Base-by-base conservation (phyloP, 441 rosid genomes). In the Omphalea diandra region DNA sequence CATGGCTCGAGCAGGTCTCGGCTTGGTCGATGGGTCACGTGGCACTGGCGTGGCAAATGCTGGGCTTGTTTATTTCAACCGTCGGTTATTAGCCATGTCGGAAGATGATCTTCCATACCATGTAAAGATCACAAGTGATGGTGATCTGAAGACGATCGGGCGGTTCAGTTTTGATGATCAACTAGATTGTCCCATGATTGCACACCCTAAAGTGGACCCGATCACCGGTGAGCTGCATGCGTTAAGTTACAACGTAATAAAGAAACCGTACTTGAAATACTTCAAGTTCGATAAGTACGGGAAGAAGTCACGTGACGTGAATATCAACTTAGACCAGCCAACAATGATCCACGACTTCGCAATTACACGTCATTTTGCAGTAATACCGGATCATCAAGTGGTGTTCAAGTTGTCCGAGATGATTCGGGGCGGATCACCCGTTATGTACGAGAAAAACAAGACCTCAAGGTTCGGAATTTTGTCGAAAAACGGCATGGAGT, bases 41-140 rank as follows among this genome's bases (percentile, higher is more conserved):
- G 97, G 90, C 73, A 69, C 52, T 12, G 94, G 93, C 9, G 90
- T 83, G 31, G 97, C 97, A 1, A 90, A 90, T 82, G 93, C 90
- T 0, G 93, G 88, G 5, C 76, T 88, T 15, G 81, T 86, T 36
- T 85, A 77, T 76, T 90, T 87, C 54, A 85, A 86, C 71, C 93
- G 89, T 7, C 71, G 85, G 41, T 74, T 91, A 40, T 73, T 91
- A 43, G 97, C 95, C 71, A 83, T 91, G 95, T 87, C 89, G 9
- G 95, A 91, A 40, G 95, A 86, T 66, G 97, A 89, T 77, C 83
- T 86, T 14, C 97, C 93, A 12, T 89, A 91, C 65, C 87, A 87
- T 14, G 84, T 89, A 40, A 78, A 75, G 54, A 79, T 89, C 75
- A 65, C 75, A 12, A 69, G 73, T 1, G 74, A 77, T 3, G 89